Evolutionary conservation across 1,284 basidiomycete species (phyloP).

Genomic region (Garcileccinum viscosum): DNA sequence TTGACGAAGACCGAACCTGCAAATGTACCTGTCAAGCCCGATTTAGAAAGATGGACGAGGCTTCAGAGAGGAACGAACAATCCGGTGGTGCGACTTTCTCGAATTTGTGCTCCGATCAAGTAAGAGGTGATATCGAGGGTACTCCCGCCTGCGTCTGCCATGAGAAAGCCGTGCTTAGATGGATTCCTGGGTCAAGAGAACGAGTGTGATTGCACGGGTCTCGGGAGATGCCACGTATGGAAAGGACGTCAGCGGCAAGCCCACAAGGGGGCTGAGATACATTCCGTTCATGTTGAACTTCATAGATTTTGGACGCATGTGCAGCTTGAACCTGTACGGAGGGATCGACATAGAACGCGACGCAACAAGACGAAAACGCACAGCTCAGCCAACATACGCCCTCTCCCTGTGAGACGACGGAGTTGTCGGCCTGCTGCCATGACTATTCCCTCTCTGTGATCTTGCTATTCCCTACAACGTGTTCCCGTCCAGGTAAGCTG

Average conservation of each 20-base stretch:
- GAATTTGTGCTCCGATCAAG: conserved; percentile 67
- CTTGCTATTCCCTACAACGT: conserved; percentile 83
- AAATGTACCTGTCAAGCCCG: conserved; percentile 60
- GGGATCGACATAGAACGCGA: no score
- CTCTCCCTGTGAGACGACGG: neutral
- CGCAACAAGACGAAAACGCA: no score
- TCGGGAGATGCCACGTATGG: conserved; percentile 49
- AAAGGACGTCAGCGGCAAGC: conserved; percentile 74
- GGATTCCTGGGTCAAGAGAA: conserved; percentile 53
- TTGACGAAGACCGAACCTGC: conserved; percentile 84
- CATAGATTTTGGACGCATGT: no score
- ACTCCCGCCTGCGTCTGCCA: conserved; percentile 81
- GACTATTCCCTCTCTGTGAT: conserved; percentile 67
- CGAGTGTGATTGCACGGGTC: neutral
- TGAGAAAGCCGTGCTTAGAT: conserved; percentile 74
- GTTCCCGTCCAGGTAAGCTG: conserved; percentile 81
- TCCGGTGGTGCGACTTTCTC: conserved; percentile 82
- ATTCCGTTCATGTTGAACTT: no score
- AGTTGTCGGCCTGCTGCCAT: conserved; percentile 55
- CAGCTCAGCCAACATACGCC: no score
- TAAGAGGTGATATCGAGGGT: conserved; percentile 82
- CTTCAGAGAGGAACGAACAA: conserved; percentile 51
- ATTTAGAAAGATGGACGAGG: conserved; percentile 7
- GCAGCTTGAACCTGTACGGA: no score
- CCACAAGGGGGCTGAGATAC: no score